Conservation (phyloP, 2,329 filamentous ascomycete species). For the Botryosphaeria agaves region DNA sequence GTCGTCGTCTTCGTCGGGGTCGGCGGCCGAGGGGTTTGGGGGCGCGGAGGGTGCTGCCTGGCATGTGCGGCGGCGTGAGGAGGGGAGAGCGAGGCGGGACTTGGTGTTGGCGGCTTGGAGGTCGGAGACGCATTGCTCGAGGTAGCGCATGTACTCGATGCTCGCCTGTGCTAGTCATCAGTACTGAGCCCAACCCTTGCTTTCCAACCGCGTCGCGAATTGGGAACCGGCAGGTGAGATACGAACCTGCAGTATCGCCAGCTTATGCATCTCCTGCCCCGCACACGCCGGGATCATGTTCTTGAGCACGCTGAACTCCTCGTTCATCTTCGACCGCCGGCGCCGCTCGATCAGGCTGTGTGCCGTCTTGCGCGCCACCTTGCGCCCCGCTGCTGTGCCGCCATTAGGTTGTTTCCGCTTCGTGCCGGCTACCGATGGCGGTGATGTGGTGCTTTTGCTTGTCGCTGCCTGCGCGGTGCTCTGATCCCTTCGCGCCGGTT, state of each 20-base stretch:
- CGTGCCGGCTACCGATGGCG: conserved; percentile 18
- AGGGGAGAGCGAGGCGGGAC: too few species aligned
- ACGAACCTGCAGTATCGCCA: conserved; percentile 79
- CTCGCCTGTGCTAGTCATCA: conserved; percentile 69
- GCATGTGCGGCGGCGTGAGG: too few species aligned
- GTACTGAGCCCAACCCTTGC: background rate
- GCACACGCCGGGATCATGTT: conserved; percentile 88
- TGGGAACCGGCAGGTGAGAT: background rate
- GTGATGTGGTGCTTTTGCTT: conserved; percentile 7
- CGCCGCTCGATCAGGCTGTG: conserved; percentile 88
- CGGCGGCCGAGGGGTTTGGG: background rate
- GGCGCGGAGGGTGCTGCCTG: conserved; percentile 7
- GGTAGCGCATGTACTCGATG: conserved; percentile 89
- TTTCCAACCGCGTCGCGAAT: background rate
- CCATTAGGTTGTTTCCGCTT: conserved; percentile 61
- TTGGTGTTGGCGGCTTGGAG: conserved; percentile 49
- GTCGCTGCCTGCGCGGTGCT: conserved; percentile 2
- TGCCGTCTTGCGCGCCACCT: conserved; percentile 89
- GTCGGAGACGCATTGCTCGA: conserved; percentile 73
- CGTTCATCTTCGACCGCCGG: conserved; percentile 92
- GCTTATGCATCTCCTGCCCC: conserved; percentile 94
- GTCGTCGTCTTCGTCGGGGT: conserved; percentile 34
- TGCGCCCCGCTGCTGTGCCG: conserved; percentile 74
- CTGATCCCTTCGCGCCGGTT: conserved; percentile 5
- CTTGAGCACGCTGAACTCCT: conserved; percentile 88